These are phyloP conservation scores for Pterocarpus macrocarpus DNA, from an alignment of 306 rosid species.

Conservation along the genomic window DNA sequence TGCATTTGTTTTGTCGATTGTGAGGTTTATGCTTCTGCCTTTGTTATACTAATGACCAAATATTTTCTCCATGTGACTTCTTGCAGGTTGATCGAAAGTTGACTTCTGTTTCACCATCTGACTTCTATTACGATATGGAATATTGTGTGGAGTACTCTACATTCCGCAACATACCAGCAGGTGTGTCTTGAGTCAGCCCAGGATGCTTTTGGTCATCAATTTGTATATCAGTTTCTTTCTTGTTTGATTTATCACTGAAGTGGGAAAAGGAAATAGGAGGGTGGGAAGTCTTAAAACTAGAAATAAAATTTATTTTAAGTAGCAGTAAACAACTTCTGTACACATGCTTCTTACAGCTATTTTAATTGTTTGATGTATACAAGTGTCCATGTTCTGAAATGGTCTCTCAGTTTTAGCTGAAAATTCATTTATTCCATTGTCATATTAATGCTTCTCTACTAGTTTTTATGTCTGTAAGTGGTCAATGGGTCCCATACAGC, in stretches of 20 bases:
- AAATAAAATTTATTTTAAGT: conserved; percentile 12
- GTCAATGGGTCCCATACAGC: not conserved
- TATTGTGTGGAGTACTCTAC: conserved; percentile 93
- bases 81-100: conserved; percentile 72
- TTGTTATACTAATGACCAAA: conserved; percentile 2
- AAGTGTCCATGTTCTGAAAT: not conserved
- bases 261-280: not conserved
- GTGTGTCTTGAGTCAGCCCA: conserved; percentile 56
- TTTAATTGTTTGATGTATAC: conserved; percentile 24
- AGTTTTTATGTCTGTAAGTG: conserved; percentile 1
- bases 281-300: conserved; percentile 8
- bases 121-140: conserved; percentile 92
- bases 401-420: conserved; percentile 32
- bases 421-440: conserved; percentile 16
- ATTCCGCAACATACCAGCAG: conserved; percentile 65
- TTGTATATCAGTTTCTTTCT: conserved; percentile 4
- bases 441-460: conserved; percentile 16
- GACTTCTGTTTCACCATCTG: conserved; percentile 59
- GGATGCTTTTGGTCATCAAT: conserved; percentile 14
- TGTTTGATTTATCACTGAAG: conserved; percentile 28
- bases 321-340: conserved; percentile 18
- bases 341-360: conserved; percentile 32
- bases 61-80: conserved; percentile 22
- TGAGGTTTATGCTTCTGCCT: conserved; percentile 29
- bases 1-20: conserved; percentile 13